These are phyloP conservation scores for Cryptomeria japonica DNA, from an alignment of 75 land plant species.

Conservation along the genomic window DNA sequence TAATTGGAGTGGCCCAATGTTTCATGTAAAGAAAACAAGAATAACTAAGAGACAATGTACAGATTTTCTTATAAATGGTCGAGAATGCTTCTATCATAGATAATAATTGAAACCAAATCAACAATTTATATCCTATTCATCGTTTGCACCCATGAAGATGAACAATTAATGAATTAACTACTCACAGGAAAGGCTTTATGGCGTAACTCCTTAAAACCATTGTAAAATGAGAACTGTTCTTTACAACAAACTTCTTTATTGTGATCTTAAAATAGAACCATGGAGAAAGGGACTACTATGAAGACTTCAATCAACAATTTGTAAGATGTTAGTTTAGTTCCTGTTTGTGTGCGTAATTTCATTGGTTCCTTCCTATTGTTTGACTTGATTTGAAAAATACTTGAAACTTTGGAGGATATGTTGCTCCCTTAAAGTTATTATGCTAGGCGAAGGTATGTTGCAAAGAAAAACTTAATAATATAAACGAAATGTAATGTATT, in stretches of 20 bases:
- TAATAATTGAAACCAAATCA: background rate
- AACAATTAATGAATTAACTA: background rate
- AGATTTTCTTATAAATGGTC: background rate
- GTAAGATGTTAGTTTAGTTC: background rate
- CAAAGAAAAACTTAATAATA: background rate
- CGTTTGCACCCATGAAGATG: background rate
- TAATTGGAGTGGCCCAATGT: background rate
- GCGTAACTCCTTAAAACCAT: background rate
- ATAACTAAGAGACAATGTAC: background rate
- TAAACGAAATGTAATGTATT: background rate
- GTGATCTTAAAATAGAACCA: background rate
- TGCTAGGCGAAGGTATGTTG: background rate
- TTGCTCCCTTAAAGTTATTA: background rate
- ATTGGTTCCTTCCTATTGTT: background rate
- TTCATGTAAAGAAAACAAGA: background rate
- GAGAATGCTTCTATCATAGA: background rate
- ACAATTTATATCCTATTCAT: background rate
- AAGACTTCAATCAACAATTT: background rate
- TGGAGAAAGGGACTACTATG: background rate
- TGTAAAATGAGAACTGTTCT: background rate
- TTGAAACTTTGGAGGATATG: background rate
- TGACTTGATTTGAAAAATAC: background rate
- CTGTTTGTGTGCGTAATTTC: background rate
- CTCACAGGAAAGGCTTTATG: background rate
- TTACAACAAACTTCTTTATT: background rate